phyloP scores from a whole-genome alignment of 2,329 filamentous ascomycete genomes.

The Colletotrichum trifolii region DNA sequence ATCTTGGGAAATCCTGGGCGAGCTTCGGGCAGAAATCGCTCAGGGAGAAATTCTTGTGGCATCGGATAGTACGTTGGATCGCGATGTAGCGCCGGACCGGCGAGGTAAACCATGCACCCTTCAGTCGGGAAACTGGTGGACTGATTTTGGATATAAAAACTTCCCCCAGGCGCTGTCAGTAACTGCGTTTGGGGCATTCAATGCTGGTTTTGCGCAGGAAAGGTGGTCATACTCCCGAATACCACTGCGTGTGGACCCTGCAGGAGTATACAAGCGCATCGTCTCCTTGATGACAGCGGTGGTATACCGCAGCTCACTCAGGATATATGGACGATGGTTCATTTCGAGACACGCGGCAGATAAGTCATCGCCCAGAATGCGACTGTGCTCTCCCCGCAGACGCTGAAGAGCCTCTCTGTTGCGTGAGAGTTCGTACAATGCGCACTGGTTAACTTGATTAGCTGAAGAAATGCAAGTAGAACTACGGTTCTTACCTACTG shows the following conservation, averaged over 20 bases:
- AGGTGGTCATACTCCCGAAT: neutral
- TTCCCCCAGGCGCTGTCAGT: too few relatives aligned
- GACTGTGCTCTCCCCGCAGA: conserved; percentile 58
- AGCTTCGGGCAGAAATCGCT: conserved; percentile 55
- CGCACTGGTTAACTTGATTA: neutral
- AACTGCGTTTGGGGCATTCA: too few relatives aligned
- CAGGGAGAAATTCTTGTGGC: conserved; percentile 47
- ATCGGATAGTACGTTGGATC: conserved; percentile 37
- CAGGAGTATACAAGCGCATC: neutral
- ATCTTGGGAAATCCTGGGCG: conserved; percentile 41
- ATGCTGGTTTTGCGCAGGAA: neutral
- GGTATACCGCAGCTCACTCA: conserved; percentile 64
- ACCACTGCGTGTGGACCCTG: neutral
- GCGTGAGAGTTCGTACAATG: neutral
- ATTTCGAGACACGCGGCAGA: conserved; percentile 25
- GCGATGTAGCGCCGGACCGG: conserved; percentile 38
- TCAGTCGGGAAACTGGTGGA: conserved; percentile 43
- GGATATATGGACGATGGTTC: conserved; percentile 45
- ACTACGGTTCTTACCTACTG: neutral
- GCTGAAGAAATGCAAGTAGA: neutral
- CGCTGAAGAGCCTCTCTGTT: conserved; percentile 37
- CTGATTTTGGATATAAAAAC: neutral
- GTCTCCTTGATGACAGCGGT: neutral
- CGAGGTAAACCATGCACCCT: conserved; percentile 40
- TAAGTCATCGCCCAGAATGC: conserved; percentile 54